Conservation (phyloP, 345 rosid species). For the Brassica cretica region DNA sequence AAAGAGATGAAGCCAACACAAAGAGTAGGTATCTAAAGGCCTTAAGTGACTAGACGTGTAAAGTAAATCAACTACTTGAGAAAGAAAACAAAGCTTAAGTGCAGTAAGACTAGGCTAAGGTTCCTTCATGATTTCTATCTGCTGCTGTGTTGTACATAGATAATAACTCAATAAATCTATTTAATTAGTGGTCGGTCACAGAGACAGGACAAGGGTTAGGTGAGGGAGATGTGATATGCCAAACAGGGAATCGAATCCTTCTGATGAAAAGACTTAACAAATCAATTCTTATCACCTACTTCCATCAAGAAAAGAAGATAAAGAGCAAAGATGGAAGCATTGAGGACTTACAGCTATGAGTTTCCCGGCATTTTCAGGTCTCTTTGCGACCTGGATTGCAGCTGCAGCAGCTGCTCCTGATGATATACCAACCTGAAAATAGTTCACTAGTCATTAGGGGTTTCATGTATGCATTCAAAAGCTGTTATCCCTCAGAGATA, state of each 20-base stretch:
- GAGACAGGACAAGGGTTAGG: conserved; percentile 21
- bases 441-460: neutral
- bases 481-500: neutral
- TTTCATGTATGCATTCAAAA: conserved; percentile 10
- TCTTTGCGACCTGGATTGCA: conserved; percentile 79
- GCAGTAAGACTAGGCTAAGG: neutral
- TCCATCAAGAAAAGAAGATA: neutral
- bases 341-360: conserved; percentile 73
- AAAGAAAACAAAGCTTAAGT: neutral
- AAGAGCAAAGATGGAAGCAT: neutral
- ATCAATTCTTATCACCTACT: conserved; percentile 13
- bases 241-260: neutral
- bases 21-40: neutral
- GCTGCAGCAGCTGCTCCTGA: conserved; percentile 98
- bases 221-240: neutral
- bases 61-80: neutral
- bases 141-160: neutral
- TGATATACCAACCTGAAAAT: conserved; percentile 86
- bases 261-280: neutral
- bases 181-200: conserved; percentile 17
- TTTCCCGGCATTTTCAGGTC: conserved; percentile 93
- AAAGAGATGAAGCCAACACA: neutral
- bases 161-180: conserved; percentile 5
- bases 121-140: conserved; percentile 1
- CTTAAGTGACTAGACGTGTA: neutral